Base-by-base conservation (phyloP, 225 moss, liverwort and hornwort species). In the Sphagnum contortum region DNA sequence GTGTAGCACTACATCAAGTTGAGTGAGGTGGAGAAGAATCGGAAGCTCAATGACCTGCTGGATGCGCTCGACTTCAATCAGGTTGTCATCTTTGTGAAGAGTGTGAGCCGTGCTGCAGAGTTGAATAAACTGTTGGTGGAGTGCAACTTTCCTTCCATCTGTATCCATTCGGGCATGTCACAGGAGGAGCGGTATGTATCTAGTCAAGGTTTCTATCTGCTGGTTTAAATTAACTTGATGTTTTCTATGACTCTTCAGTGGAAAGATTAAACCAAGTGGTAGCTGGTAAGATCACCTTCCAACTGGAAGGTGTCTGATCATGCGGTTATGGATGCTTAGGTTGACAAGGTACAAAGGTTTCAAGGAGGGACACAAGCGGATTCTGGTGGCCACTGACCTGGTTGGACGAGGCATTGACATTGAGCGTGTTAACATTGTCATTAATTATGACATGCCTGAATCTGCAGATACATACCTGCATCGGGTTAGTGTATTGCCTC, bases 381-480 rank as follows among this genome's bases (percentile, higher is more conserved):
- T 86, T 73, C 65, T 86, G 11, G 86, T 86, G 57, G 86, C 86
- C 11, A 82, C 86, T 2, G 82, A 86, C 50, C 53, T 86, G n/a
- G 86, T 86, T 5, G 86, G 81, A 12, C 76, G 82, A 59, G 86
- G 81, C 60, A 81, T 86, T 49, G 82, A 86, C 55, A 86, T 86
- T 57, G 82, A 86, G 58, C 86, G 82, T 6, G 86, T 86, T 29
- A 82, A 86, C 4, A 86, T 86, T 57, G 82, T 82, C n/a, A 81
- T 81, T 2, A 86, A 86, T 57, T 86, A 86, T 62, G 86, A 86
- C 51, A 86, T 86, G 86, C 86, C 86, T 50, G 86, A 86, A 50
- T 86, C 86, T 44, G 86, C 86, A 0, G 86, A 86, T 13, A 82
- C 86, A 0, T 86, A 86, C 60, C 61, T 86, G 48, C 82, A 86